Conservation (phyloP, 345 rosid species). For the Syzygium aqueum region DNA sequence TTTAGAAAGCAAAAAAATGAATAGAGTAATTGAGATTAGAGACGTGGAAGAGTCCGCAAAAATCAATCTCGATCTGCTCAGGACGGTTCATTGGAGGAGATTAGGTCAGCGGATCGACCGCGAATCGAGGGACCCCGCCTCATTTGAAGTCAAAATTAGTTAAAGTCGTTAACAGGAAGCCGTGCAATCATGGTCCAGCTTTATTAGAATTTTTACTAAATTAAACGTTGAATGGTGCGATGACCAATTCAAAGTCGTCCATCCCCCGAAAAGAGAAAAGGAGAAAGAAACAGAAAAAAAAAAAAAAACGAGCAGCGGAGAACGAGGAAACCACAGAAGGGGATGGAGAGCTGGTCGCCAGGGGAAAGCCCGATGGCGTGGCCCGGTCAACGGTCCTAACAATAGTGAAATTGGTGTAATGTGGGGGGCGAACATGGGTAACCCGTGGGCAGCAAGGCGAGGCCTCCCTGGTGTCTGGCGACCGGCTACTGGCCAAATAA, state of each 20-base stretch:
- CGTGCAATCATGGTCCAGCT: background rate
- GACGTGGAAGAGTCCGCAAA: background rate
- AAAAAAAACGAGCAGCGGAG: background rate
- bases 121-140: background rate
- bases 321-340: background rate
- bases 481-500: no score
- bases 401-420: background rate
- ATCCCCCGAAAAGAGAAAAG: no score
- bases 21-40: background rate
- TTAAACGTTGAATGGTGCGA: background rate
- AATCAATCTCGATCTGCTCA: background rate
- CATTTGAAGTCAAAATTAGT: background rate
- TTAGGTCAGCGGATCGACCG: background rate
- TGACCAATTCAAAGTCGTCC: background rate
- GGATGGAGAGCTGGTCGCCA: background rate
- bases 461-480: no score
- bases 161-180: background rate
- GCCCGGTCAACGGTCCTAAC: background rate
- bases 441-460: background rate
- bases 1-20: no score
- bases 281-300: background rate
- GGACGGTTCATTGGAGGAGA: background rate
- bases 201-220: background rate
- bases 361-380: background rate
- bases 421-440: background rate